Conservation (phyloP, 2,329 filamentous ascomycete species). For the Rhytidhysteron rufulum region DNA sequence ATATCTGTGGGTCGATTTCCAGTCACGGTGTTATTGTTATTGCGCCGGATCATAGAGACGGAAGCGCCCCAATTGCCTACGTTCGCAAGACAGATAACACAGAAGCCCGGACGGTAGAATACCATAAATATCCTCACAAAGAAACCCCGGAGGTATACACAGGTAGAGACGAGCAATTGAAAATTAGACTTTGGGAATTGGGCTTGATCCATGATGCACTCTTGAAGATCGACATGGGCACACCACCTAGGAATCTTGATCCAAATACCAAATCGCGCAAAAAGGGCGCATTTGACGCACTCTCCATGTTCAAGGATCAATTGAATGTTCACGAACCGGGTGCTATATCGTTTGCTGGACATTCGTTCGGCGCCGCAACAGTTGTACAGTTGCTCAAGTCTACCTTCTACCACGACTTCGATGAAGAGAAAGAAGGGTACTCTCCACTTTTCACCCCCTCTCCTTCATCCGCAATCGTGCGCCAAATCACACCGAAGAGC, state of each 20-base stretch:
- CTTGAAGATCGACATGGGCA: slow-evolving; percentile 60
- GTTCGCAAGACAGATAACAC: slow-evolving; percentile 56
- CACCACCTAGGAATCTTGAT: slow-evolving; percentile 44
- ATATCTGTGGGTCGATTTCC: slow-evolving; percentile 72
- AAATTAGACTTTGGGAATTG: slow-evolving; percentile 75
- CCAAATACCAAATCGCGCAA: slow-evolving; percentile 35
- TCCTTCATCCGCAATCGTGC: slow-evolving; percentile 52
- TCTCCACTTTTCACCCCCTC: slow-evolving; percentile 60
- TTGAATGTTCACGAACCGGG: slow-evolving; percentile 70
- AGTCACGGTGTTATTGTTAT: slow-evolving; percentile 78
- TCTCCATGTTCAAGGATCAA: slow-evolving; percentile 57
- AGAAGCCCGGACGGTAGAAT: slow-evolving; percentile 40
- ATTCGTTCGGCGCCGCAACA: slow-evolving; percentile 77
- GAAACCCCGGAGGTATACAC: slow-evolving; percentile 63
- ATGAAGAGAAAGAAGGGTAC: slow-evolving; percentile 42
- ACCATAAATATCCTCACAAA: slow-evolving; percentile 54
- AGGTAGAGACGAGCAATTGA: slow-evolving; percentile 66
- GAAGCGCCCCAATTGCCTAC: slow-evolving; percentile 71
- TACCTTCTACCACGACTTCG: slow-evolving; percentile 62
- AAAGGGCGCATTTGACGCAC: slow-evolving; percentile 38
- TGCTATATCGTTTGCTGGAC: slow-evolving; percentile 70
- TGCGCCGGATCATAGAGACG: slow-evolving; percentile 79
- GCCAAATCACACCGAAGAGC: slow-evolving; percentile 65
- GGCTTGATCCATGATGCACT: slow-evolving; percentile 67
- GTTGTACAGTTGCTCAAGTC: slow-evolving; percentile 75